These are phyloP conservation scores for Saccharomycopsis phalli DNA, from an alignment of 1,139 yeast genomes.

Conservation along the genomic window DNA sequence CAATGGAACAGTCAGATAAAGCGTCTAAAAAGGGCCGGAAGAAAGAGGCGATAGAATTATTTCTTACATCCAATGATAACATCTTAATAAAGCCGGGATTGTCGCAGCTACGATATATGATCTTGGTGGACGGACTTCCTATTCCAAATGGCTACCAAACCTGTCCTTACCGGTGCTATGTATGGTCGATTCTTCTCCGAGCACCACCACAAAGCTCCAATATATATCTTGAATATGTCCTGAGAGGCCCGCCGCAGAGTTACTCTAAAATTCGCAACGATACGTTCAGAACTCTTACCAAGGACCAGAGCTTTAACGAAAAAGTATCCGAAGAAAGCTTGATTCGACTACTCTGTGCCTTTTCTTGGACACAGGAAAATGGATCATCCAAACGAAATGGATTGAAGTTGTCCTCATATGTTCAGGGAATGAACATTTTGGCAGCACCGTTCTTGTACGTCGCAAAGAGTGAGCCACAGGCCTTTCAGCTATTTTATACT, in stretches of 20 bases:
- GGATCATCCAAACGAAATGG: constrained; percentile 4
- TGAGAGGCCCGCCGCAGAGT: constrained; percentile 46
- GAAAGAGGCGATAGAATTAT: constrained; percentile 59
- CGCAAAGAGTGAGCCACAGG: constrained; percentile 78
- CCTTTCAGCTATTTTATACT: constrained; percentile 60
- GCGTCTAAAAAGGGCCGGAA: constrained; percentile 34
- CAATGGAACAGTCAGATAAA: background rate
- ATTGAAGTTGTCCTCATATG: constrained; percentile 40
- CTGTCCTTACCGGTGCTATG: constrained; percentile 64
- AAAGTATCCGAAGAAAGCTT: constrained; percentile 63
- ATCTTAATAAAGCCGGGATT: constrained; percentile 60
- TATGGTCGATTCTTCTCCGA: constrained; percentile 73
- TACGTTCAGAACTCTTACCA: constrained; percentile 77
- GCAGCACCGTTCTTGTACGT: constrained; percentile 79
- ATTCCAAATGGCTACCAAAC: constrained; percentile 34
- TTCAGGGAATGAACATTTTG: constrained; percentile 86
- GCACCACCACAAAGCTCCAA: constrained; percentile 49
- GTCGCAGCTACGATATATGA: constrained; percentile 69
- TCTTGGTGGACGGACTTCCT: constrained; percentile 69
- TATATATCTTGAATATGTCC: constrained; percentile 46
- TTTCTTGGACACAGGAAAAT: constrained; percentile 43
- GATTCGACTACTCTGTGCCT: constrained; percentile 62
- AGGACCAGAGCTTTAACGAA: constrained; percentile 57
- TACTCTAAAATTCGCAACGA: constrained; percentile 75
- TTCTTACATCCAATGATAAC: constrained; percentile 53